Conservation (phyloP, 78 protist species). For the Neovahlkampfia damariscottae region DNA sequence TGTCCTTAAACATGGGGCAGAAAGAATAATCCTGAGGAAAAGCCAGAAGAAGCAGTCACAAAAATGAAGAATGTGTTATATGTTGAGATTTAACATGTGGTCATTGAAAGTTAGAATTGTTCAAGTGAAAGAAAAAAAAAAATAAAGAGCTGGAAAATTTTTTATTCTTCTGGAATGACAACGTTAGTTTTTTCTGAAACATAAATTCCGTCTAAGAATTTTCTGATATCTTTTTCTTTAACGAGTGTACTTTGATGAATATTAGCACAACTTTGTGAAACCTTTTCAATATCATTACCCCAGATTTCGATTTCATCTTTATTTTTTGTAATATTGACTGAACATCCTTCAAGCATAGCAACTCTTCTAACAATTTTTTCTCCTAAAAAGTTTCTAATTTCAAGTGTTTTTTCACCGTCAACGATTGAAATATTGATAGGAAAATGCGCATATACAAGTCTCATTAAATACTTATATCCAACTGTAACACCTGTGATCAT, state of each 20-base stretch:
- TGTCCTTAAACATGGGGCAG: too few relatives aligned
- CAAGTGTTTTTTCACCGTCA: constrained; percentile 57
- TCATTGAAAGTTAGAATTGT: too few relatives aligned
- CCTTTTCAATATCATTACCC: constrained; percentile 90
- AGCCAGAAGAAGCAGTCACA: too few relatives aligned
- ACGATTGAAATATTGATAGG: constrained; percentile 81
- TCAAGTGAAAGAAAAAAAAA: too few relatives aligned
- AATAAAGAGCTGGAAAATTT: too few relatives aligned
- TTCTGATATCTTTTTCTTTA: constrained; percentile 94
- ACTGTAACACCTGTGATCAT: constrained; percentile 95
- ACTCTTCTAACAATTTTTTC: constrained; percentile 73
- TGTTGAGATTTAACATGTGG: too few relatives aligned
- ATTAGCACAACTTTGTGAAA: constrained; percentile 73
- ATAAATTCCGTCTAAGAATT: constrained; percentile 99
- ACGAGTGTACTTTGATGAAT: constrained; percentile 58
- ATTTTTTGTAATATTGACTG: constrained; percentile 27
- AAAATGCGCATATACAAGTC: constrained; percentile 95
- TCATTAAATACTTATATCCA: constrained; percentile 97
- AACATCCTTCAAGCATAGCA: constrained; percentile 70
- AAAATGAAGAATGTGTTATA: too few relatives aligned
- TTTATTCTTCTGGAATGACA: constrained; percentile 8
- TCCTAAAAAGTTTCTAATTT: constrained; percentile 96
- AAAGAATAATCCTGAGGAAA: too few relatives aligned
- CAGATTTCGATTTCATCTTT: constrained; percentile 88
- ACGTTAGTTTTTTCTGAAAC: constrained; percentile 61